Conservation (phyloP, 73 alveolate genomes). For the Urostyla sp. region DNA sequence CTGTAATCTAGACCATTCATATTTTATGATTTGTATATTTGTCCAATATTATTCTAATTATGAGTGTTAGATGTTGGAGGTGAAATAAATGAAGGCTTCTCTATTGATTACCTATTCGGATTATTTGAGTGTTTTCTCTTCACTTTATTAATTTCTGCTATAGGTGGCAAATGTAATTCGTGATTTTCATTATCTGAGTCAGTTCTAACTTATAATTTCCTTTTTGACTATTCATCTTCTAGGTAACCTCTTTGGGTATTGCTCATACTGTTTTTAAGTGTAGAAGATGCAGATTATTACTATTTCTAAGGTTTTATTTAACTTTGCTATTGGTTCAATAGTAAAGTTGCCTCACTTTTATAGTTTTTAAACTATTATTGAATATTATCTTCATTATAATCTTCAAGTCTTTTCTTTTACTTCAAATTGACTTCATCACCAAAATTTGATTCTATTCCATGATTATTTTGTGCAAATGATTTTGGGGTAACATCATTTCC, state of each 20-base stretch:
- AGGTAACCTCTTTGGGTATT: slow-evolving; percentile 15
- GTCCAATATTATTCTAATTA: neutral
- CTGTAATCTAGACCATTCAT: neutral
- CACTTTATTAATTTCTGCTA: too few species aligned
- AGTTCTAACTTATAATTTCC: neutral
- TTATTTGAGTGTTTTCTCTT: too few species aligned
- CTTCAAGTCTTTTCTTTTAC: neutral
- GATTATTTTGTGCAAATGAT: neutral
- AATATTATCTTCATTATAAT: neutral
- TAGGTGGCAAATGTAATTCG: neutral
- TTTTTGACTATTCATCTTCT: neutral
- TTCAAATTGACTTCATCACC: neutral
- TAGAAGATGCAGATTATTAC: neutral
- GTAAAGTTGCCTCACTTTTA: slow-evolving; percentile 18
- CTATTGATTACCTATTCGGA: too few species aligned
- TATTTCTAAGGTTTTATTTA: neutral
- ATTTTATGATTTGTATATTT: neutral
- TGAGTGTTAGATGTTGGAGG: too few species aligned
- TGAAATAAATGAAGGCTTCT: too few species aligned
- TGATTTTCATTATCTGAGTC: neutral
- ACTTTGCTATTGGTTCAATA: too few species aligned
- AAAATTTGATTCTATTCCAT: neutral
- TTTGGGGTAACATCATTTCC: slow-evolving; percentile 2
- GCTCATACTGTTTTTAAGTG: neutral
- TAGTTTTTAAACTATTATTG: slow-evolving; percentile 30